Evolutionary conservation across 2,329 filamentous ascomycete genomes (phyloP), one percentile per base, ranked within the genome.

Genomic region (Penicillium sp.): DNA sequence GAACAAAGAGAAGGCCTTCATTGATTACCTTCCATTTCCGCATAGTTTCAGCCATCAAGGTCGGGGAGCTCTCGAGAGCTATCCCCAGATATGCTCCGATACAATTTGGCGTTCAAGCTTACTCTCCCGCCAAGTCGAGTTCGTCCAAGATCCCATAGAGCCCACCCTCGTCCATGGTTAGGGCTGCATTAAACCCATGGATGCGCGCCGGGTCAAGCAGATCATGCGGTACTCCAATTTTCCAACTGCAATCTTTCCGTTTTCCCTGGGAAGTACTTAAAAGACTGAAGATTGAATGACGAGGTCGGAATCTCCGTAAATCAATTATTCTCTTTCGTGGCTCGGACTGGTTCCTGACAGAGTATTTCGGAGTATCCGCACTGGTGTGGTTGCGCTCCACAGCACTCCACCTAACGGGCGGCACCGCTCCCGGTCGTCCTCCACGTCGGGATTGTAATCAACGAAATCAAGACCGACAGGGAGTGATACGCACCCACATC

Each of bases 141-240:
- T 14, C 24, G 24, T 28, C 5, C 24, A 28, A 45, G 28, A 21
- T 43, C 19, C 4, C 40, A 28, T n/a, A n/a, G 24, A 43, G 28
- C n/a, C 40, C 40, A 45, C 42, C 10, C n/a, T 29, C n/a, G 11
- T 31, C 58, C 52, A 58, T 48, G 58, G 55, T 55, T 58, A 46
- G 16, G 45, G 40, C 45, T 34, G 23, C 29, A 3, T 19, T 1
- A 13, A 36, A 48, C 24, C 54, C 54, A 52, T 34, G 54, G 48
- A 44, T 42, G 18, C 44, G 19, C 36, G 36, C 46, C 48, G 29
- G 51, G 58, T 51, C 48, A 19, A 55, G 50, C 24, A 42, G 55
- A 60, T 58, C 49, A 14, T 43, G 43, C 8, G 18, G 33, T 40
- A 31, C 52, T 47, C 48, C 52, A 50, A 26, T 45, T 24, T 28